Evolutionary conservation across 1,284 basidiomycete species (phyloP).

Genomic region (Trichosporon ovoides): DNA sequence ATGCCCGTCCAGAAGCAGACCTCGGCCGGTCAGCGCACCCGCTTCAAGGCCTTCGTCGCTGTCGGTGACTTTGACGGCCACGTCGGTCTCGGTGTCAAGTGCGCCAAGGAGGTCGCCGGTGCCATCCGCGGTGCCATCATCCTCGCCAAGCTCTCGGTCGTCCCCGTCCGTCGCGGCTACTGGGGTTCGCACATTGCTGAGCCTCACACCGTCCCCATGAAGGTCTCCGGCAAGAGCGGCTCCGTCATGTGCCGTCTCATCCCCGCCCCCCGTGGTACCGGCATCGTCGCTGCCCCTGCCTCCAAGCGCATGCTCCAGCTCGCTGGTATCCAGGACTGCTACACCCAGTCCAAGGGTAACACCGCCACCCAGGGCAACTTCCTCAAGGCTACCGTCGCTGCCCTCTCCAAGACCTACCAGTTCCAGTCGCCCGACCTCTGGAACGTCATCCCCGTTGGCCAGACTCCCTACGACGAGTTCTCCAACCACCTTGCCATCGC

Average conservation of each 20-base stretch:
- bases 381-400: slow-evolving; percentile 97
- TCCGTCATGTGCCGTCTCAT: slow-evolving; percentile 99
- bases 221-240: slow-evolving; percentile 97
- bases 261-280: slow-evolving; percentile 96
- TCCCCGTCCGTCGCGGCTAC: slow-evolving; percentile 97
- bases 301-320: slow-evolving; percentile 96
- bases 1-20: slow-evolving; percentile 99
- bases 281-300: slow-evolving; percentile 97
- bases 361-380: slow-evolving; percentile 99
- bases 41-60: slow-evolving; percentile 99
- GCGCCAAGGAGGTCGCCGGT: slow-evolving; percentile 99
- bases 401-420: slow-evolving; percentile 91
- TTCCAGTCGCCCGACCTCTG: slow-evolving; percentile 98
- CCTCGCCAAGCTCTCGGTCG: slow-evolving; percentile 93
- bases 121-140: slow-evolving; percentile 99
- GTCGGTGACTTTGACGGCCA: slow-evolving; percentile 97
- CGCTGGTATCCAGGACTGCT: slow-evolving; percentile 86
- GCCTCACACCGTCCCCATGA: slow-evolving; percentile 98
- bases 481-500: slow-evolving; percentile 80
- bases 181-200: slow-evolving; percentile 99
- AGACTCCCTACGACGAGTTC: slow-evolving; percentile 90
- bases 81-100: slow-evolving; percentile 99
- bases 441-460: slow-evolving; percentile 76
- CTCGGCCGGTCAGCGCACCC: slow-evolving; percentile 97
- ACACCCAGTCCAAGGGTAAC: slow-evolving; percentile 87